A percentile compares a stretch with the other conserved stretches of the same genome.
Conservation (phyloP, 495 filamentous ascomycete species). For the Trichocladium uniseriatum region DNA sequence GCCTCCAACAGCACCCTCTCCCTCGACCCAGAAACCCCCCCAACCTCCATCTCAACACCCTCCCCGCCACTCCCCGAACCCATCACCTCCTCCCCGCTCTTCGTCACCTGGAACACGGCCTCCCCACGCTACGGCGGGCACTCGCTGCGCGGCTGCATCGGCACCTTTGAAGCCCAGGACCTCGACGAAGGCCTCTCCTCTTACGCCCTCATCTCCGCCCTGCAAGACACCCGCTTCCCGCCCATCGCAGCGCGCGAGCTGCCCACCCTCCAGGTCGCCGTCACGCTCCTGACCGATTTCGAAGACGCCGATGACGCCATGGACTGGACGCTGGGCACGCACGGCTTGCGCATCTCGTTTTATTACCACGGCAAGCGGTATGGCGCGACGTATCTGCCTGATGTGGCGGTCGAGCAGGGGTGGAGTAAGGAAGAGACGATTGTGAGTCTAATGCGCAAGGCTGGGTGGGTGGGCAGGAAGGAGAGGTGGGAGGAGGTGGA, state of each 20-base stretch:
- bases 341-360: constrained; percentile 76
- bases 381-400: constrained; percentile 83
- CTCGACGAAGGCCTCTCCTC: constrained; percentile 61
- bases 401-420: constrained; percentile 84
- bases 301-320: constrained; percentile 61
- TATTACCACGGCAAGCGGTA: constrained; percentile 56
- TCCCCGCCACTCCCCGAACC: constrained; percentile 1
- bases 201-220: constrained; percentile 84
- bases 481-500: constrained; percentile 69
- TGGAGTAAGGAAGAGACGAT: constrained; percentile 94
- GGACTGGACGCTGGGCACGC: constrained; percentile 78
- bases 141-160: constrained; percentile 87
- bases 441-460: constrained; percentile 85
- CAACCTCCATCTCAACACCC: constrained; percentile 29
- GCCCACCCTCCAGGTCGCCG: constrained; percentile 54
- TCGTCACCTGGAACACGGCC: constrained; percentile 89
- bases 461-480: constrained; percentile 65
- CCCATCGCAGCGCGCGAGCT: constrained; percentile 64
- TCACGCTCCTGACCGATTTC: constrained; percentile 70
- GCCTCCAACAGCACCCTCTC: constrained; percentile 17
- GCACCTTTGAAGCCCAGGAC: constrained; percentile 78
- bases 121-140: constrained; percentile 44
- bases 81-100: constrained; percentile 54
- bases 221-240: constrained; percentile 76
- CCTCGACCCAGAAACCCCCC: constrained; percentile 22